Evolutionary conservation across 2,329 filamentous ascomycete species (phyloP), one percentile per base, ranked within the genome.

Genomic region (Aspergillus proliferans): DNA sequence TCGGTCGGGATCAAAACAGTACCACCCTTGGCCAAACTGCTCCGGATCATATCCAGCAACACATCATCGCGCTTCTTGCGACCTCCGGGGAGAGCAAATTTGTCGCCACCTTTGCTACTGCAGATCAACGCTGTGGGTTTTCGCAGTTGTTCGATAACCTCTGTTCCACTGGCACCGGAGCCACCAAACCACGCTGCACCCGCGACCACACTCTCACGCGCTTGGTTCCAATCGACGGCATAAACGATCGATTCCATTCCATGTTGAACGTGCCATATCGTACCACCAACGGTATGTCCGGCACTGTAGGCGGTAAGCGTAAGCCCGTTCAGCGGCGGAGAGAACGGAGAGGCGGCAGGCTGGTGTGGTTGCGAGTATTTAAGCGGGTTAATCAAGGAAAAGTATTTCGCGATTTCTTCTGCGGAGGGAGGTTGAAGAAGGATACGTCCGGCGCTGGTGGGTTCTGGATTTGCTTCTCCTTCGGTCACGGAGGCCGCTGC

Each of bases 201-300:
- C 0, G 92, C 85, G 51, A 95, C 84, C 14, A 97, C 90, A 70
- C 95, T 95, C 67, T 98, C 93, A 58, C 89, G 83, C n/a, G 87
- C 89, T 70, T 96, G 91, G 60, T 96, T 96, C 93, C 93, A 98
- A 64, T 97, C 92, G 15, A 96, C 88, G 0, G 93, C 92, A 62
- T 98, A 97, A 1, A 98, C 91, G 39, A 98, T 92, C 1, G 91
- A 96, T 68, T 98, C 93, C 64, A 96, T 80, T 0, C 91, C 90
- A 73, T 97, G 90, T 62, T 97, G 92, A 56, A 98, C 91, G 63
- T 97, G 92, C 93, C 93, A 98, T 74, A 98, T 95, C 21, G 93
- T 97, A 48, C 93, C 93, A 67, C 93, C 93, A 0, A 97, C 80
- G 0, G 92, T 96, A 66, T 96, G 92, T 55, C 93, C 93, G 6